Conservation (phyloP, 208 protist species). For the Lotmaria passim region DNA sequence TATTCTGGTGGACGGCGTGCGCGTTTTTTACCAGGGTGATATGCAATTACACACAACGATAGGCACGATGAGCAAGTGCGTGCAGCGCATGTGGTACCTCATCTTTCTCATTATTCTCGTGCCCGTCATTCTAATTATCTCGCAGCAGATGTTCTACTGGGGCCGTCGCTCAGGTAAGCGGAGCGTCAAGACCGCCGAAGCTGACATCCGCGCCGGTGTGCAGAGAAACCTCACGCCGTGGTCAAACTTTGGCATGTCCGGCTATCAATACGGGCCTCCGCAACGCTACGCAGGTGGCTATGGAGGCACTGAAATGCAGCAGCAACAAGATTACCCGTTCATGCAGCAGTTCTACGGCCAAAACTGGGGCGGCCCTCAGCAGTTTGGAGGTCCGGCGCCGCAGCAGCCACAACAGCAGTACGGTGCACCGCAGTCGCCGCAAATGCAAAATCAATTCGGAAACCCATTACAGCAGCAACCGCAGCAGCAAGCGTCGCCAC, state of each 20-base stretch:
- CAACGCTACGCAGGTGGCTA: conserved; percentile 19
- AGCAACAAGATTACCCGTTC: background rate
- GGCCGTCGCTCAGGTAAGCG: conserved; percentile 57
- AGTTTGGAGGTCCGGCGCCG: background rate
- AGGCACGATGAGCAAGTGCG: conserved; percentile 50
- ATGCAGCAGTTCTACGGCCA: conserved; percentile 7
- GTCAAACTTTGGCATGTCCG: conserved; percentile 11
- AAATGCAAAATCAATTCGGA: too few relatives aligned
- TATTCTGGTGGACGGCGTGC: conserved; percentile 41
- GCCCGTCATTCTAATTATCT: conserved; percentile 63
- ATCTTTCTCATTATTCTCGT: conserved; percentile 82
- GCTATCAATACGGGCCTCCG: conserved; percentile 19
- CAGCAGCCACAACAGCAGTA: conserved; percentile 20
- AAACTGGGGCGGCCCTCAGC: conserved; percentile 1
- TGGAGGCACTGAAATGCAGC: background rate
- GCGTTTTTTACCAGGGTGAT: conserved; percentile 47
- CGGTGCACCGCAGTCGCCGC: background rate
- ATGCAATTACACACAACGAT: conserved; percentile 18
- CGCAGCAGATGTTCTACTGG: conserved; percentile 52
- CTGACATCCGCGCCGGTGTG: conserved; percentile 76
- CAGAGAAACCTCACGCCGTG: conserved; percentile 28
- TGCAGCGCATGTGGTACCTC: conserved; percentile 79
- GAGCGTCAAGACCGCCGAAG: conserved; percentile 49
- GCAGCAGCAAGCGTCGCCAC: conserved; percentile 8
- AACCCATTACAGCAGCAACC: conserved; percentile 7